Percentiles rank a stretch among this genome's conserved stretches.
Evolutionary conservation across 2,329 filamentous ascomycete genomes (phyloP).

Genomic region (Diaporthe longicolla): DNA sequence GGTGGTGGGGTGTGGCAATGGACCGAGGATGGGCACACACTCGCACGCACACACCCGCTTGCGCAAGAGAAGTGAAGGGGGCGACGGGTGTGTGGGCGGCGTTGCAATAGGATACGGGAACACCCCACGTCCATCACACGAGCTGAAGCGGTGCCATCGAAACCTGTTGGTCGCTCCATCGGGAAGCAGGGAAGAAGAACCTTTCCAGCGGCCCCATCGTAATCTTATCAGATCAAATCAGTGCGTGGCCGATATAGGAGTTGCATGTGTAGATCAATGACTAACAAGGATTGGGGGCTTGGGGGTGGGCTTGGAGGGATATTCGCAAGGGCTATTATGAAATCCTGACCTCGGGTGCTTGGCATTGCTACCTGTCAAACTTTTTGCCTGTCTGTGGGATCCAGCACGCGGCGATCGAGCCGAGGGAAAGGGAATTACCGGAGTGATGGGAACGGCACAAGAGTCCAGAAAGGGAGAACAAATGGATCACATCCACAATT

Average conservation of each 20-base stretch:
- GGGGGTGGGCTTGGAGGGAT: constrained; percentile 12
- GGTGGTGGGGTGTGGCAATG: constrained; percentile 27
- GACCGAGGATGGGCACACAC: constrained; percentile 10
- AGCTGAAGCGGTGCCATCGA: constrained; percentile 23
- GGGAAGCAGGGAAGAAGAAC: constrained; percentile 23
- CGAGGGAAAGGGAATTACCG: constrained; percentile 17
- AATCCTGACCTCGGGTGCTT: constrained; percentile 29
- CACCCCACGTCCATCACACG: constrained; percentile 33
- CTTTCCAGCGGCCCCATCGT: constrained; percentile 22
- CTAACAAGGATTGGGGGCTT: constrained; percentile 33
- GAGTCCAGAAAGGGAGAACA: neutral
- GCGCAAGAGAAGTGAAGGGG: neutral
- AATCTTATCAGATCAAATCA: constrained; percentile 38
- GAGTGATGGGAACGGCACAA: constrained; percentile 6
- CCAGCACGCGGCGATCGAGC: constrained; percentile 5
- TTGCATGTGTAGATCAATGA: constrained; percentile 26
- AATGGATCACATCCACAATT: constrained; percentile 30
- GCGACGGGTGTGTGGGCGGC: constrained; percentile 12
- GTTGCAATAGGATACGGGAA: constrained; percentile 20
- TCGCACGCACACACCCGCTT: constrained; percentile 1
- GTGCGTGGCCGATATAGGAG: constrained; percentile 32
- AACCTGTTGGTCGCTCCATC: constrained; percentile 21
- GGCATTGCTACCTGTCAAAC: constrained; percentile 24
- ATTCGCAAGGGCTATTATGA: constrained; percentile 32
- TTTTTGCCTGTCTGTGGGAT: constrained; percentile 6